Percentiles rank a stretch among this genome's conserved stretches.
These are phyloP conservation scores for Schoenoplectus triqueter DNA, from an alignment of 202 grass and related monocot species.

Conservation along the genomic window DNA sequence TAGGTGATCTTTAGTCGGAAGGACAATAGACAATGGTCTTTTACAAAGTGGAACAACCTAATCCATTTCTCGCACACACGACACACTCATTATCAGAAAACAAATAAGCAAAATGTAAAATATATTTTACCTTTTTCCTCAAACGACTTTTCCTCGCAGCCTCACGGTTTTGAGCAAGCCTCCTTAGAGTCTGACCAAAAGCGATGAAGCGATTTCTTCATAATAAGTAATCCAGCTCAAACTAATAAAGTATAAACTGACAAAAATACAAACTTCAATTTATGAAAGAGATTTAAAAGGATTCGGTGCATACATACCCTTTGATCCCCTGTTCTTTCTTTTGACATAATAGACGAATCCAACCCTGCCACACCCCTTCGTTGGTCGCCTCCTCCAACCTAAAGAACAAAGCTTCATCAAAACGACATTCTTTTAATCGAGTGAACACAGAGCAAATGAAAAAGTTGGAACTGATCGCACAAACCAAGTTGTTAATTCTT, in stretches of 20 bases:
- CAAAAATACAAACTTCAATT: neutral
- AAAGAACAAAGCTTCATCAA: neutral
- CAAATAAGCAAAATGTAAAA: neutral
- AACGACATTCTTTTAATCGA: no score
- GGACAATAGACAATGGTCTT: neutral
- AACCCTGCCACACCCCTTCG: constrained; percentile 33
- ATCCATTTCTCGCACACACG: neutral
- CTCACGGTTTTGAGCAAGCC: constrained; percentile 92
- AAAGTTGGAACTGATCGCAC: neutral
- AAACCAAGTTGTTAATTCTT: constrained; percentile 37
- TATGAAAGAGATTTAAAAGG: neutral
- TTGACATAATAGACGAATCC: constrained; percentile 54
- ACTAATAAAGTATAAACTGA: neutral
- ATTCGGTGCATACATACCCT: constrained; percentile 50
- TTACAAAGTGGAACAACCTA: no score
- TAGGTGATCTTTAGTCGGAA: neutral
- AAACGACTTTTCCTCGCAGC: constrained; percentile 83
- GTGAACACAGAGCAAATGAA: no score
- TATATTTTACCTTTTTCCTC: constrained; percentile 70
- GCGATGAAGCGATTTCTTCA: neutral
- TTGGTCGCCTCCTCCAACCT: constrained; percentile 45
- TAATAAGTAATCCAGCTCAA: neutral
- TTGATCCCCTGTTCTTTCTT: constrained; percentile 63
- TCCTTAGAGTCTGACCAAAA: constrained; percentile 56
- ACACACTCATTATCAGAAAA: neutral